Conservation (phyloP, 2,329 filamentous ascomycete genomes). For the Aspergillus pseudoglaucus region DNA sequence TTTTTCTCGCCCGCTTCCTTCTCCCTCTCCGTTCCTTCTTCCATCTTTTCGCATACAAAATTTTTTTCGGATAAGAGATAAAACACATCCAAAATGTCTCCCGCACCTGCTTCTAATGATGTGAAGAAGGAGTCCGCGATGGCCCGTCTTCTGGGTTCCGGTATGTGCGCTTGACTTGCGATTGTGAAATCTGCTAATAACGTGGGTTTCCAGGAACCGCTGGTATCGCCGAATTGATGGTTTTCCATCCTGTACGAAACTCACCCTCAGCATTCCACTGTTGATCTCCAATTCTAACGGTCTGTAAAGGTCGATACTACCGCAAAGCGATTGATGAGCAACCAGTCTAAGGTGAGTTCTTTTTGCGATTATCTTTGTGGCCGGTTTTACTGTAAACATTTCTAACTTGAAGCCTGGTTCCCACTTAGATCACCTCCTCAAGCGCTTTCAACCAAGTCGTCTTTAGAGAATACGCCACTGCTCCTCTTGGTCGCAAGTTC, state of each 20-base stretch:
- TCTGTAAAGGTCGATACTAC: constrained; percentile 79
- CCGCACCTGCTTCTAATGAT: constrained; percentile 51
- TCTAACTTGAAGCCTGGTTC: constrained; percentile 4
- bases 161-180: constrained; percentile 44
- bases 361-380: neutral
- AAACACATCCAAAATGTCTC: constrained; percentile 47
- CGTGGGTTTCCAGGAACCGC: constrained; percentile 60
- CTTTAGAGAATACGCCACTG: constrained; percentile 80
- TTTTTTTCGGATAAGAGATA: neutral
- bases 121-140: constrained; percentile 81
- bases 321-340: constrained; percentile 98
- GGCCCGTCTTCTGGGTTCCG: constrained; percentile 85
- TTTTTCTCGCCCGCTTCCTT: neutral
- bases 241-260: constrained; percentile 76
- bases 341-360: constrained; percentile 64
- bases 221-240: constrained; percentile 84
- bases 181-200: constrained; percentile 12
- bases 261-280: neutral
- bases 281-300: constrained; percentile 15
- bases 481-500: constrained; percentile 68
- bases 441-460: constrained; percentile 79
- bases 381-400: neutral
- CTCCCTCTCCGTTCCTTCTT: neutral
- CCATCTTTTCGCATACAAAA: neutral
- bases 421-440: constrained; percentile 47